These are phyloP conservation scores for Fraxinus dipetala DNA, from an alignment of 305 asterid genomes.

Conservation along the genomic window DNA sequence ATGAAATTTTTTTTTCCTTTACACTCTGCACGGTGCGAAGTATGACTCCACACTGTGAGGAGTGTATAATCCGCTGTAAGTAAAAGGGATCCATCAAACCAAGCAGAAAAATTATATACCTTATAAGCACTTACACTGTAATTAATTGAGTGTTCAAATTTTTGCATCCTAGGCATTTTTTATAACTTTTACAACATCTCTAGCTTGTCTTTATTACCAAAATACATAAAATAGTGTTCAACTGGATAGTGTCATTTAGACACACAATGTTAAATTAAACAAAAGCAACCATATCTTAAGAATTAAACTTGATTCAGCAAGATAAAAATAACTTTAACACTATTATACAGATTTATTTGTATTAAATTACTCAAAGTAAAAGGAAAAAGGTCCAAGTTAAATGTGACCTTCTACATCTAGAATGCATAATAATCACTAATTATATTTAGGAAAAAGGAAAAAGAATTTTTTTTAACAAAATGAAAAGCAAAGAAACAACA, in stretches of 20 bases:
- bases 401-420: too few relatives aligned
- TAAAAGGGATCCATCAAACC: not conserved
- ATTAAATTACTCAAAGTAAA: too few relatives aligned
- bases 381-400: too few relatives aligned
- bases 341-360: too few relatives aligned
- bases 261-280: not conserved
- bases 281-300: constrained; percentile 1
- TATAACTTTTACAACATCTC: constrained; percentile 79
- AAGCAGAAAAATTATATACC: constrained; percentile 15
- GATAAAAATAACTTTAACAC: not conserved
- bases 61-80: not conserved
- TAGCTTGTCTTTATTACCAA: constrained; percentile 61
- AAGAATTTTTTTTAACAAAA: too few relatives aligned
- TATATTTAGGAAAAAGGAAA: not conserved
- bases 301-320: not conserved
- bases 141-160: constrained; percentile 53
- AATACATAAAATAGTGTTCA: constrained; percentile 19
- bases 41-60: too few relatives aligned
- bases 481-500: too few relatives aligned
- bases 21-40: too few relatives aligned
- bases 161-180: constrained; percentile 88
- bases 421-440: too few relatives aligned
- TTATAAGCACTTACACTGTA: constrained; percentile 54
- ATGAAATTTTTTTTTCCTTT: too few relatives aligned
- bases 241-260: constrained; percentile 4